Percentiles rank a stretch among this genome's conserved stretches.
Evolutionary conservation across 2,329 filamentous ascomycete species (phyloP).

Genomic region (Colletotrichum simmondsii): DNA sequence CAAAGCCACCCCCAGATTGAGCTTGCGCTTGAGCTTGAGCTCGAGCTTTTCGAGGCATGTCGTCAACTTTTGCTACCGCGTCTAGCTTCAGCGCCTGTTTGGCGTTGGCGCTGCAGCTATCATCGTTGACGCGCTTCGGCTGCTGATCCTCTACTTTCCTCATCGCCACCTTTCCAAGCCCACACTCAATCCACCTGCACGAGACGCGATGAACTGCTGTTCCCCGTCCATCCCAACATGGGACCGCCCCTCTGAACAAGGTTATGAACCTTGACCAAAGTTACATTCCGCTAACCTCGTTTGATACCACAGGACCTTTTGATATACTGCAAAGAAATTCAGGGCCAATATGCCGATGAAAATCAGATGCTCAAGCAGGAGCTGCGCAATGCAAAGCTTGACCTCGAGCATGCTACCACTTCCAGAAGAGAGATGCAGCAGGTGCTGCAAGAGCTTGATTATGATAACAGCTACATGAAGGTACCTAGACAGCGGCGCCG

Average conservation of each 20-base stretch:
- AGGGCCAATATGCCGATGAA: slow-evolving; percentile 55
- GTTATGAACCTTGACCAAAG: slow-evolving; percentile 1
- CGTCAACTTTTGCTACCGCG: background rate
- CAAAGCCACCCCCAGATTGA: background rate
- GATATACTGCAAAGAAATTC: slow-evolving; percentile 55
- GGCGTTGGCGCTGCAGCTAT: background rate
- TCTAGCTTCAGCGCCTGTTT: background rate
- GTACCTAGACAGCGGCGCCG: slow-evolving; percentile 45
- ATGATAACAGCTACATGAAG: slow-evolving; percentile 56
- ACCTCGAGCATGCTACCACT: slow-evolving; percentile 60
- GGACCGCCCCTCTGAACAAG: background rate
- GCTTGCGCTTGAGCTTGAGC: background rate
- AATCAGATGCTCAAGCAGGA: slow-evolving; percentile 53
- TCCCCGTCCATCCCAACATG: background rate
- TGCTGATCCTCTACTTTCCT: background rate
- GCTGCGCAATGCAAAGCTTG: slow-evolving; percentile 57
- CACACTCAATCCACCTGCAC: background rate
- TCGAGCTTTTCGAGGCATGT: background rate
- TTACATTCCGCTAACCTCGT: slow-evolving; percentile 1
- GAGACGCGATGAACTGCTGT: slow-evolving; percentile 2
- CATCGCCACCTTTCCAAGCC: slow-evolving; percentile 6
- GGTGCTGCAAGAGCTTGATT: slow-evolving; percentile 51
- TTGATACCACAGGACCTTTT: slow-evolving; percentile 55
- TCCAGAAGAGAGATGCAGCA: slow-evolving; percentile 63
- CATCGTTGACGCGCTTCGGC: background rate